Conservation (phyloP, 306 rosid species). For the Cucurbita moschata region DNA sequence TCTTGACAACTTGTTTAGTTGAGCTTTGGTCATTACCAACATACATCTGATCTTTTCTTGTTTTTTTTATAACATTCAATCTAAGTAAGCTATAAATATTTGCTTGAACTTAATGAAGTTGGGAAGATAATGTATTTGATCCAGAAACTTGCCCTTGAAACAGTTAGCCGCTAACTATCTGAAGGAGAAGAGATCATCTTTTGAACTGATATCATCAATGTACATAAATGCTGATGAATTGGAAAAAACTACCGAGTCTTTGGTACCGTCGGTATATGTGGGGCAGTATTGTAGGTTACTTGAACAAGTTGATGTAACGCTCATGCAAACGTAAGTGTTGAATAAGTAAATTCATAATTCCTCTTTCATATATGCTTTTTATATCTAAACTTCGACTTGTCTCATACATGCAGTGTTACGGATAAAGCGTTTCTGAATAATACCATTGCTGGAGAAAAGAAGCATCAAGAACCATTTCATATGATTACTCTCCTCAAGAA, state of each 20-base stretch:
- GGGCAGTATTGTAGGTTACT: constrained; percentile 75
- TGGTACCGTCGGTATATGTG: constrained; percentile 60
- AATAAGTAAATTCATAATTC: constrained; percentile 6
- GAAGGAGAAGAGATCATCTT: constrained; percentile 65
- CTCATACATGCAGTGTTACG: constrained; percentile 53
- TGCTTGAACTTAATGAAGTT: not conserved
- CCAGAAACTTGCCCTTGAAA: constrained; percentile 17
- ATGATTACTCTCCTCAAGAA: constrained; percentile 69
- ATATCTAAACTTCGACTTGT: constrained; percentile 10
- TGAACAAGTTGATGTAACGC: constrained; percentile 35
- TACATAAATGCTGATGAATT: constrained; percentile 40
- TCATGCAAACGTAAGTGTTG: constrained; percentile 66
- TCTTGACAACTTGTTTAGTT: not conserved
- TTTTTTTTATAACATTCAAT: not conserved
- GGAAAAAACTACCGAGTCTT: constrained; percentile 47
- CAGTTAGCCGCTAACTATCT: constrained; percentile 86
- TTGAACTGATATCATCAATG: constrained; percentile 62
- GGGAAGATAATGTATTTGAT: not conserved
- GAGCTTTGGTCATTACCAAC: not conserved
- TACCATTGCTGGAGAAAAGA: constrained; percentile 66
- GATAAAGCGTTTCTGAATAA: constrained; percentile 62
- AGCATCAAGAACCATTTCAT: constrained; percentile 75
- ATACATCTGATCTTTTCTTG: not conserved
- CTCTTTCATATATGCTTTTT: not conserved
- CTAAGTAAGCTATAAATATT: not conserved